Base-by-base conservation (phyloP, 2,329 filamentous ascomycete genomes). In the Penicillium oxalicum region DNA sequence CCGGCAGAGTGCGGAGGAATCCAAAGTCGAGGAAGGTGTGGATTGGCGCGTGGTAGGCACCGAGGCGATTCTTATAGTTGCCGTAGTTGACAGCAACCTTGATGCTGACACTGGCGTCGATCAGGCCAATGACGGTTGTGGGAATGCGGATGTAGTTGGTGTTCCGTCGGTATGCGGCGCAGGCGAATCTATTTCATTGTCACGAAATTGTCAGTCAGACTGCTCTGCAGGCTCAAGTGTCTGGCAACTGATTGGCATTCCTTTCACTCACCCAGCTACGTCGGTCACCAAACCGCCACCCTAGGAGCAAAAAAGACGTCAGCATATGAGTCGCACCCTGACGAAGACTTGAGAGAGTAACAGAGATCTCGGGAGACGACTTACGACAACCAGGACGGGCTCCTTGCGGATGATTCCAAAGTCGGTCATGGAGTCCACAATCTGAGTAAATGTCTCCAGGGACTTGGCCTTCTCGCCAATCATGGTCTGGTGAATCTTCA, bases 1-100 rank as follows among this genome's bases (percentile, higher is more conserved):
- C 42, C 9, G 42, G 42, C 32, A 44, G 26, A 11, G 42, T 44
- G 25, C 33, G 33, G 25, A 44, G 33, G 33, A 44, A 44, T 12
- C 42, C 42, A 26, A 44, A 44, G 26, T 44, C 42, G 26, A 44
- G 42, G 4, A 44, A 25, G 4, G 42, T 44, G 13, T 44, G 42
- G 13, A 34, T 34, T 6, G 42, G 42, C 28, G 42, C 42, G 36
- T 44, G 42, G 42, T 44, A 44, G 44, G 84, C 84, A 27, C 84
- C 84, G 0, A 88, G 77, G 9, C 83, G 76, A 70, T 88, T 88
- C 75, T 88, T 88, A 74, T 87, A 86, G 65, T 83, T 81, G 63
- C 82, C 83, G 60, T 87, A 87, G 72, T 88, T 88, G 60, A 88
- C 84, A 9, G 82, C 85, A n/a, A 88, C 84, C 64, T 88, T 87